These are phyloP conservation scores for Wallacemonas sp. DNA, from an alignment of 208 protist genomes.

Conservation along the genomic window DNA sequence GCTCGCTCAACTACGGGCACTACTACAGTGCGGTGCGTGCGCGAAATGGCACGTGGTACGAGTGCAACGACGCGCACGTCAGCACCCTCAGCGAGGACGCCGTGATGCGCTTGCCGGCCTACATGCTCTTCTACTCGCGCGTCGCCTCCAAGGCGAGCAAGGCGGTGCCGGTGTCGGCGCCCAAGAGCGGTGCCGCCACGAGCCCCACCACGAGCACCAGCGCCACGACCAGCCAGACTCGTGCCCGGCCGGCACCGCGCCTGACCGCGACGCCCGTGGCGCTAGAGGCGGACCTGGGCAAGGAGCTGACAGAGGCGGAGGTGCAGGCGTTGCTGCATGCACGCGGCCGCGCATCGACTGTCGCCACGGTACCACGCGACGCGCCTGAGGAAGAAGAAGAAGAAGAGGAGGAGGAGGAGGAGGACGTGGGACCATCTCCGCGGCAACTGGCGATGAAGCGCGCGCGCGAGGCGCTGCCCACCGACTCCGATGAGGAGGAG, in stretches of 20 bases:
- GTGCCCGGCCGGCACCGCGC: neutral
- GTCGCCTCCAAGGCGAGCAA: slow-evolving; percentile 16
- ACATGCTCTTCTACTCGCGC: slow-evolving; percentile 91
- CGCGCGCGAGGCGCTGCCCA: slow-evolving; percentile 27
- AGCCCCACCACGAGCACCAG: neutral
- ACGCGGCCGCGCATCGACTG: neutral
- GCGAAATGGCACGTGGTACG: slow-evolving; percentile 84
- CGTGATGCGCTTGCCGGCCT: slow-evolving; percentile 76
- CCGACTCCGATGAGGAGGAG: slow-evolving; percentile 30
- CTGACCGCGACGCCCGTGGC: neutral
- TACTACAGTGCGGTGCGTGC: slow-evolving; percentile 90
- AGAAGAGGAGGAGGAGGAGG: slow-evolving; percentile 1
- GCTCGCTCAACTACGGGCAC: slow-evolving; percentile 82
- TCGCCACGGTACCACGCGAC: neutral
- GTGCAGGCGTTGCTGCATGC: slow-evolving; percentile 17
- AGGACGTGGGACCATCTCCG: neutral
- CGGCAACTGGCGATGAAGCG: slow-evolving; percentile 22
- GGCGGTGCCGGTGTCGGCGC: too few relatives aligned
- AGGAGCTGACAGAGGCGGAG: slow-evolving; percentile 36
- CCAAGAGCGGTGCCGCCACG: neutral
- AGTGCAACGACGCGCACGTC: slow-evolving; percentile 85
- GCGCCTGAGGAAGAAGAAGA: neutral
- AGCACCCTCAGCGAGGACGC: slow-evolving; percentile 59
- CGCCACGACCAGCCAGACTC: neutral
- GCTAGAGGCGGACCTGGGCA: slow-evolving; percentile 21